These are phyloP conservation scores for Brettanomyces anomalus DNA, from an alignment of 805 yeast genomes.

Conservation along the genomic window DNA sequence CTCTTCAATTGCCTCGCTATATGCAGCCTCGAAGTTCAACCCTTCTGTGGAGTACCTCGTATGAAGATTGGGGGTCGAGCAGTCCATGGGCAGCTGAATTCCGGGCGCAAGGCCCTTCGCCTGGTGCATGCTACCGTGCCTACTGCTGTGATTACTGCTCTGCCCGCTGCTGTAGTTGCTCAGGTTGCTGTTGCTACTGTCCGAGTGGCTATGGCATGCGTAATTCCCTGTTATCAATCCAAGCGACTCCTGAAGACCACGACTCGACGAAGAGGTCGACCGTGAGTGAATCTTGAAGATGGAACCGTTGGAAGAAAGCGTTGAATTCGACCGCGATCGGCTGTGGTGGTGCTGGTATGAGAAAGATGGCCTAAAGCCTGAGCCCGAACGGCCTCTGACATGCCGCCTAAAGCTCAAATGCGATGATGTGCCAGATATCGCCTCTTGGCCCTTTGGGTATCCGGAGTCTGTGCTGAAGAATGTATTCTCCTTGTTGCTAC, in stretches of 20 bases:
- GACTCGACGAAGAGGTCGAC: not conserved
- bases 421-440: too few relatives aligned
- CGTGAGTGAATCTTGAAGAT: slow-evolving; percentile 4
- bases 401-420: slow-evolving; percentile 9
- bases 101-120: not conserved
- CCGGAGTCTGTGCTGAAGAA: too few relatives aligned
- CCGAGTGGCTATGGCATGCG: not conserved
- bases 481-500: slow-evolving; percentile 5
- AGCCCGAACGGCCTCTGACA: slow-evolving; percentile 13
- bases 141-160: not conserved
- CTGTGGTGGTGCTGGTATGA: not conserved
- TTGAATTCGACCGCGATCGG: slow-evolving; percentile 1
- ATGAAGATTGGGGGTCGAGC: slow-evolving; percentile 1
- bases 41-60: not conserved
- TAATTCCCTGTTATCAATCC: not conserved
- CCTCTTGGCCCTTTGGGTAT: too few relatives aligned
- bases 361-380: slow-evolving; percentile 11
- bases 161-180: slow-evolving; percentile 3
- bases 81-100: not conserved
- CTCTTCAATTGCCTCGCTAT: slow-evolving; percentile 1
- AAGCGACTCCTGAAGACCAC: not conserved
- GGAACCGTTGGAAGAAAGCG: slow-evolving; percentile 1
- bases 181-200: slow-evolving; percentile 2
- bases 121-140: not conserved
- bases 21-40: not conserved